phyloP scores from a whole-genome alignment of 805 yeast species.

The Starmerella sirachaensis region DNA sequence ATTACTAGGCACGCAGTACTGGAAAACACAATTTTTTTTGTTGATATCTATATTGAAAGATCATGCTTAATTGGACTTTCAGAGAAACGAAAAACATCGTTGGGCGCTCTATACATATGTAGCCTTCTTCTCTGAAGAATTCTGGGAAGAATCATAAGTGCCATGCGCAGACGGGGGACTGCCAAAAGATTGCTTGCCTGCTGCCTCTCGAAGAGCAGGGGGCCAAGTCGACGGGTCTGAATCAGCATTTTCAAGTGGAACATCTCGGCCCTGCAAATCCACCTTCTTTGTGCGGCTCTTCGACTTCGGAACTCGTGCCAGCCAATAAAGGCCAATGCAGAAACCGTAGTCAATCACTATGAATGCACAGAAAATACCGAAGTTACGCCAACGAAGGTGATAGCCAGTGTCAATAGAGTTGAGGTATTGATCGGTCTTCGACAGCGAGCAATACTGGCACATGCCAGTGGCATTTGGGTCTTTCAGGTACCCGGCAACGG shows the following conservation, averaged over 20 bases:
- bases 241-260: conserved; percentile 17
- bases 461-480: conserved; percentile 38
- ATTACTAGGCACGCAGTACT: no score
- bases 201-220: conserved; percentile 6
- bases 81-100: no score
- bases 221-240: conserved; percentile 13
- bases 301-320: conserved; percentile 25
- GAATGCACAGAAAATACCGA: conserved; percentile 51
- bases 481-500: conserved; percentile 42
- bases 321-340: conserved; percentile 26
- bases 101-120: no score
- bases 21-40: no score
- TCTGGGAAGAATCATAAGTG: no score
- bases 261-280: conserved; percentile 17
- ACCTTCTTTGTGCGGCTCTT: conserved; percentile 21
- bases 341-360: conserved; percentile 40
- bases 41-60: no score
- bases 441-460: conserved; percentile 35
- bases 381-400: conserved; percentile 49
- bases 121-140: no score
- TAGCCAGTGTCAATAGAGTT: conserved; percentile 34
- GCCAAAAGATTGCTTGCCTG: no score
- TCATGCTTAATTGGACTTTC: no score
- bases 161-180: no score
- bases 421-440: conserved; percentile 36